These are phyloP conservation scores for Wickerhamia fluorescens DNA, from an alignment of 805 yeast genomes.

Conservation along the genomic window DNA sequence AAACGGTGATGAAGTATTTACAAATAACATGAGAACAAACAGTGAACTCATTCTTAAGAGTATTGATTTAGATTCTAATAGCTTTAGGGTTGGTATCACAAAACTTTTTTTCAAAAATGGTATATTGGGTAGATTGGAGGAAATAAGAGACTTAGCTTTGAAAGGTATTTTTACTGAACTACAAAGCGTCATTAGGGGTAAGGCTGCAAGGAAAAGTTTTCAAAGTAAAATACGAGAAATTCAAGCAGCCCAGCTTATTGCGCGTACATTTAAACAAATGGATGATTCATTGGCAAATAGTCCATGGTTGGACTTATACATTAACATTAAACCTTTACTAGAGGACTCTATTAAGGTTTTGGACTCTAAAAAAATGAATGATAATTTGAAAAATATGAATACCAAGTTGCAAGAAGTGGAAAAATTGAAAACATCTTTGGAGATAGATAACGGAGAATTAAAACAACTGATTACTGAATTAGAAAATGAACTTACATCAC, in stretches of 20 bases:
- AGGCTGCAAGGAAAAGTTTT: conserved; percentile 43
- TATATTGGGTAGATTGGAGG: conserved; percentile 71
- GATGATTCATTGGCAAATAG: conserved; percentile 38
- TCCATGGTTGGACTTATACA: conserved; percentile 76
- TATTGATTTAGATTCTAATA: conserved; percentile 52
- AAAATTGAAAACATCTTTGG: conserved; percentile 20
- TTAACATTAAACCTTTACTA: conserved; percentile 68
- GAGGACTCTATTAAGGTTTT: conserved; percentile 55
- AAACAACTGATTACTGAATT: conserved; percentile 24
- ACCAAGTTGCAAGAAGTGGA: conserved; percentile 32
- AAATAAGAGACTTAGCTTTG: conserved; percentile 60
- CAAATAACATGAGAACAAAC: conserved; percentile 51
- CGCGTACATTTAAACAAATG: conserved; percentile 51
- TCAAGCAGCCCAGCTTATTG: conserved; percentile 65
- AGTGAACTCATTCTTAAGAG: conserved; percentile 61
- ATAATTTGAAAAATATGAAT: conserved; percentile 48
- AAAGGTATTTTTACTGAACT: conserved; percentile 48
- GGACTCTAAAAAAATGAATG: conserved; percentile 50
- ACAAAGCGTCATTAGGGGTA: conserved; percentile 63
- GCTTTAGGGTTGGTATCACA: conserved; percentile 62
- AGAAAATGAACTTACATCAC: conserved; percentile 26
- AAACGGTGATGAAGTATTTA: conserved; percentile 39
- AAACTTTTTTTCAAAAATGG: conserved; percentile 74
- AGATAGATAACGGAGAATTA: conserved; percentile 33
- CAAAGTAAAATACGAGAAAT: conserved; percentile 46